Conservation (phyloP, 768 basidiomycete genomes). For the Chiua virens region DNA sequence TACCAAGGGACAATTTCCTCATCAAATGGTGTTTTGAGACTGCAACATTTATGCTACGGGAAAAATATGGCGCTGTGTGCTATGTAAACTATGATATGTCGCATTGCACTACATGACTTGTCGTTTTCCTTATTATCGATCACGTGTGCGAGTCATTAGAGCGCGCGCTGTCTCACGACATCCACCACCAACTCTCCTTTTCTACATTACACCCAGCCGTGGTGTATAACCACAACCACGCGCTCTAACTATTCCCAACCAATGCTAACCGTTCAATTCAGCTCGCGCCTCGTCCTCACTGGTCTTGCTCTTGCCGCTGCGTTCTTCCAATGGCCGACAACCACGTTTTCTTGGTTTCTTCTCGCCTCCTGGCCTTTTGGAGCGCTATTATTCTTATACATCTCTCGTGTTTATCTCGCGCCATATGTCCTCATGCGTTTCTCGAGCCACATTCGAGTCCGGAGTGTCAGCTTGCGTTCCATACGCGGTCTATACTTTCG, state of each 20-base stretch:
- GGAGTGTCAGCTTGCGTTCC: constrained; percentile 74
- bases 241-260: not conserved
- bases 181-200: not conserved
- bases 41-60: constrained; percentile 10
- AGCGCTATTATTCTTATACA: constrained; percentile 51
- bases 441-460: constrained; percentile 62
- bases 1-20: constrained; percentile 96
- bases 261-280: constrained; percentile 8
- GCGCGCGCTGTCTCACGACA: not conserved
- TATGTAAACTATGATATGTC: constrained; percentile 28
- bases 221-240: too few species aligned
- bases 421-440: constrained; percentile 62
- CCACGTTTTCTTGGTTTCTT: constrained; percentile 37
- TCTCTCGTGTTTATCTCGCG: constrained; percentile 64
- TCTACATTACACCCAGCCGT: not conserved
- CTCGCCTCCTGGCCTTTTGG: constrained; percentile 51
- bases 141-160: constrained; percentile 8
- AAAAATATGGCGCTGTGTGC: constrained; percentile 17
- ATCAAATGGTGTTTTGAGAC: constrained; percentile 85
- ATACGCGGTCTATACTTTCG: constrained; percentile 75
- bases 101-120: constrained; percentile 14
- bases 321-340: constrained; percentile 23
- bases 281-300: constrained; percentile 10
- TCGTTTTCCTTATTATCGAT: not conserved
- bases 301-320: constrained; percentile 11